Base-by-base conservation (phyloP, 192 early-diverging fungal species). In the Obelidium mucronatum region DNA sequence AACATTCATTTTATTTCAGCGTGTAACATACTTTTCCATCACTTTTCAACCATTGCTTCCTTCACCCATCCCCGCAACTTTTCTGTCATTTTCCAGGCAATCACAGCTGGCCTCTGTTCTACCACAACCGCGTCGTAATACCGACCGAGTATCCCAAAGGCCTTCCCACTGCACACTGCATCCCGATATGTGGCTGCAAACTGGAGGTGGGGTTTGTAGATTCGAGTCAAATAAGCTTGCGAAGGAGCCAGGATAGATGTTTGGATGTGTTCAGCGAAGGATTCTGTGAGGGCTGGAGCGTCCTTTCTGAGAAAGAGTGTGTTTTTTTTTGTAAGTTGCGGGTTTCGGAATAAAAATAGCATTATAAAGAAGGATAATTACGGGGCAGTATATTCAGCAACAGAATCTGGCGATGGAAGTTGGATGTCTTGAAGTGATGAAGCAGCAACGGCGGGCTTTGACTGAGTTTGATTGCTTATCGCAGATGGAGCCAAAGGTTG, bases 41-140 rank as follows among this genome's bases (percentile, higher is more conserved):
- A n/a, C n/a, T n/a, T n/a, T n/a, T n/a, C n/a, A n/a, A n/a, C n/a
- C n/a, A n/a, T n/a, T n/a, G 44, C 44, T 15, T 6, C 44, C 44
- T 48, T 48, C 44, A 58, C 55, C 55, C 55, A 58, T 24, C 13
- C 24, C 8, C 26, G 13, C 55, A 58, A 8, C 24, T 58, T 58
- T 24, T 58, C 17, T 24, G 13, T 24, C 55, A 58, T 58, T 58
- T 58, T 58, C 55, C 55, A 58, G 11, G 33, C 62, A 64, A 64
- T 30, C 8, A 64, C 33, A 15, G 15, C 31, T 17, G 62, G 62
- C 62, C 62, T 33, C 22, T 64, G 62, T 26, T 64, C 62, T 13
- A 64, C 26, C 6, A 40, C 62, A 17, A 64, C 62, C 19, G 62
- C 62, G 5, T 64, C 62, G 17, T 40, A 64, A 39, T 64, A 64